Conservation (phyloP, 129 eudicot species). For the Chrysanthemum lavandulifolium region DNA sequence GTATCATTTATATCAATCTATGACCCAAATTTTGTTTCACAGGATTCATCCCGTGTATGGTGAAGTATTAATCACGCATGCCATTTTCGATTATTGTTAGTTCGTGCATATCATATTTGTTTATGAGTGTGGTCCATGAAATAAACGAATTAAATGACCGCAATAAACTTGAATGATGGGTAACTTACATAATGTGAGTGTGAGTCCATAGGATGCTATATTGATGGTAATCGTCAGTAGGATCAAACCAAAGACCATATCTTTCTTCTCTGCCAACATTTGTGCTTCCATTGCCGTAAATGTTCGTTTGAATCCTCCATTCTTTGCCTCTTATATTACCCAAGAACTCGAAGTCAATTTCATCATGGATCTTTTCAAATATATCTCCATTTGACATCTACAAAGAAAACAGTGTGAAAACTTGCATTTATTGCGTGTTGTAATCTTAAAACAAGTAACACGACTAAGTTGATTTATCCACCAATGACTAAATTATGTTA, state of each 20-base stretch:
- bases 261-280: conserved; percentile 87
- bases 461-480: too few species aligned
- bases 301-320: conserved; percentile 91
- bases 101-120: too few species aligned
- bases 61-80: neutral
- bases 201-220: conserved; percentile 88
- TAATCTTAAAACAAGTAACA: too few species aligned
- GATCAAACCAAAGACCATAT: conserved; percentile 93
- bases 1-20: neutral
- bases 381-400: conserved; percentile 96
- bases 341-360: conserved; percentile 88
- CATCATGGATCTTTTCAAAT: conserved; percentile 83
- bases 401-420: conserved; percentile 9
- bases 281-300: conserved; percentile 98
- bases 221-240: conserved; percentile 82
- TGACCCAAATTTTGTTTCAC: neutral
- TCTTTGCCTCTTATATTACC: conserved; percentile 94
- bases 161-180: neutral
- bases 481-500: too few species aligned
- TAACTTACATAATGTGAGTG: conserved; percentile 72
- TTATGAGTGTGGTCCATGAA: conserved; percentile 9
- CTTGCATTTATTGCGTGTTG: neutral
- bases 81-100: neutral
- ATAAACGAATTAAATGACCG: neutral
- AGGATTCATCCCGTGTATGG: neutral